Base-by-base conservation (phyloP, 495 filamentous ascomycete species). In the Hypoxylon intermedium region DNA sequence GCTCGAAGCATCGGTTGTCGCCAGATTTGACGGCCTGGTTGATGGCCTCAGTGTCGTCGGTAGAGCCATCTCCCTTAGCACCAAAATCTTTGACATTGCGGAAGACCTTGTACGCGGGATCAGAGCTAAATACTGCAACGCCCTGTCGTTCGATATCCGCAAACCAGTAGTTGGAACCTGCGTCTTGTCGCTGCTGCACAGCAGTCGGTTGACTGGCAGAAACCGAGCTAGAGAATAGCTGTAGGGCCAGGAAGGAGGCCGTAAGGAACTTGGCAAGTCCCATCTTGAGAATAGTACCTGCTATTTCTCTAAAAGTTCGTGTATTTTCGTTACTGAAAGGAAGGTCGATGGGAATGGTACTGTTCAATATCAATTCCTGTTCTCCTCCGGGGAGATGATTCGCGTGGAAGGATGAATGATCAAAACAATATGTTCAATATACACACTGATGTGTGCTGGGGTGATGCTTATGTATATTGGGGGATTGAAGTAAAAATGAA, bases 41-140 rank as follows among this genome's bases (percentile, higher is more conserved):
- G 80, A 97, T 94, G n/a, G 92, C 91, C 13, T 71, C 86, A 1
- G 91, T 93, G 68, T 96, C 92, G 72, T 97, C 92, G 3, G 88
- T 91, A 0, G 79, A 72, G 20, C 92, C 92, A 53, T 94, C 89
- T 70, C 87, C 89, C 49, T 78, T 86, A 3, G 90, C 90, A 19
- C 90, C 90, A 67, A 83, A 94, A 62, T 96, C 92, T 74, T 81
- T 87, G 21, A 97, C 92, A 69, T 97, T 95, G 34, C 93, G 89
- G 73, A 85, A 97, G 16, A 97, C 80, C 69, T 91, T 81, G 71
- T 91, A 94, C 42, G 67, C 56, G 15, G 75, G 65, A 21, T 78
- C 72, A 26, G 71, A 72, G n/a, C 4, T 13, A 68, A 87, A 94
- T 6, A 86, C 83, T 21, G 86, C 82, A 0, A 72, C 74, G 26